Base-by-base conservation (phyloP, 306 rosid species). In the Cajanus cajan region DNA sequence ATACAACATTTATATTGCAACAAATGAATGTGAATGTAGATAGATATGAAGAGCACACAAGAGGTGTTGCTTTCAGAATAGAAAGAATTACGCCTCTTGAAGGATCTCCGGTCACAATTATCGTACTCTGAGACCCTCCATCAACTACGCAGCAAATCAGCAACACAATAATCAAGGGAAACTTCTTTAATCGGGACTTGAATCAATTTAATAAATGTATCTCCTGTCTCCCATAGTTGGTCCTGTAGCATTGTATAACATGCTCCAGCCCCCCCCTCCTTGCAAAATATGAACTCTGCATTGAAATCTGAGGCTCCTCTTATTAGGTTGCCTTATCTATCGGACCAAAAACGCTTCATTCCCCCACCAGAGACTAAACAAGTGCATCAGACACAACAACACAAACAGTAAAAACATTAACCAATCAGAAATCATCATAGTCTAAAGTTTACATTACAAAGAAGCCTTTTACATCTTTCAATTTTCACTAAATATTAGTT, bases 331-430 rank as follows among this genome's bases (percentile, higher is more conserved):
- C 45, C 22, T 34, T 55, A 34, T 73, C 67, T 15, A 78, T 85
- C 88, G 96, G 91, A 91, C 96, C 96, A 41, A 72, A 68, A 61
- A 10, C 61, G 92, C 89, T 88, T 85, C 92, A 88, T 90, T 82
- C 90, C 91, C 81, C 83, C 69, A n/a, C 51, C 47, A 80, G 40
- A 77, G 85, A 31, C 86, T 77, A 62, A 80, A 70, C 28, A 65
- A 21, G 12, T 28, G 58, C 24, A 45, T 65, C 8, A 47, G 5
- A 52, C 37, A 33, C 4, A 19, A 3, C n/a, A 39, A 52, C 73
- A 25, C 31, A 28, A 28, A n/a, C n/a, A n/a, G n/a, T 59, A 47
- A 50, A 71, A 54, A 78, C 67, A 61, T 24, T 10, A 61, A 33
- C 2, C 5, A 12, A 54, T 8, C 57, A 50, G 7, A 16, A 50